Evolutionary conservation across 345 rosid species (phyloP).

Genomic region (Brassica incana): DNA sequence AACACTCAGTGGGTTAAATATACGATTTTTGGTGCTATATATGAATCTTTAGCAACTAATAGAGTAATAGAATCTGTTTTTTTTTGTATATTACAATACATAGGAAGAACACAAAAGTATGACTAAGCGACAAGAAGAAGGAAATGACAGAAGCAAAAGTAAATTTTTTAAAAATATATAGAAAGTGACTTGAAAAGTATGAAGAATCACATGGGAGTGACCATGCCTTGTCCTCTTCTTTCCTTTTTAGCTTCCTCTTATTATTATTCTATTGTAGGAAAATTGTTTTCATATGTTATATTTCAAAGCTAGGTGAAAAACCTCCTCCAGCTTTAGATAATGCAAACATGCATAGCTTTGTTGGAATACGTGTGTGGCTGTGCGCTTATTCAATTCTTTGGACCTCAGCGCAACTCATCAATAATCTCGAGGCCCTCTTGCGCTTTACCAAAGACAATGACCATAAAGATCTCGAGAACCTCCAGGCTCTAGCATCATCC

Average conservation of each 20-base stretch:
- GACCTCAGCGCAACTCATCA: neutral
- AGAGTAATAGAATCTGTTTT: neutral
- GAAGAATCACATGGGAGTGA: constrained; percentile 37
- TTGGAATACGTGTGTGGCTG: neutral
- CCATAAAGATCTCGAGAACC: neutral
- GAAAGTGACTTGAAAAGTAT: constrained; percentile 28
- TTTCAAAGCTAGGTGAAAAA: neutral
- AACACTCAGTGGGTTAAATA: neutral
- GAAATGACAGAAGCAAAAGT: constrained; percentile 21
- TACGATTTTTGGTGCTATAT: neutral
- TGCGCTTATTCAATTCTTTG: too few relatives aligned
- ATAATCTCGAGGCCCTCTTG: neutral
- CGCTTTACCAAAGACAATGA: neutral
- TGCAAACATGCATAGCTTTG: neutral
- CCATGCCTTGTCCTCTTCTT: constrained; percentile 35
- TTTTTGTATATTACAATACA: neutral
- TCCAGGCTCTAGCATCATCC: neutral
- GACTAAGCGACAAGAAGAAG: constrained; percentile 31
- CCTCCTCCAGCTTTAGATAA: neutral
- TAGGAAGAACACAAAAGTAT: constrained; percentile 15
- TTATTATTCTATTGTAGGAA: neutral
- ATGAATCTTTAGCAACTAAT: neutral
- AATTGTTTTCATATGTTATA: neutral
- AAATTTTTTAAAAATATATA: neutral
- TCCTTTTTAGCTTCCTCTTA: constrained; percentile 3